A percentile compares a stretch with the other conserved stretches of the same genome.
phyloP scores from a whole-genome alignment of 192 early-diverging fungal species.

The Coemansia umbellata region DNA sequence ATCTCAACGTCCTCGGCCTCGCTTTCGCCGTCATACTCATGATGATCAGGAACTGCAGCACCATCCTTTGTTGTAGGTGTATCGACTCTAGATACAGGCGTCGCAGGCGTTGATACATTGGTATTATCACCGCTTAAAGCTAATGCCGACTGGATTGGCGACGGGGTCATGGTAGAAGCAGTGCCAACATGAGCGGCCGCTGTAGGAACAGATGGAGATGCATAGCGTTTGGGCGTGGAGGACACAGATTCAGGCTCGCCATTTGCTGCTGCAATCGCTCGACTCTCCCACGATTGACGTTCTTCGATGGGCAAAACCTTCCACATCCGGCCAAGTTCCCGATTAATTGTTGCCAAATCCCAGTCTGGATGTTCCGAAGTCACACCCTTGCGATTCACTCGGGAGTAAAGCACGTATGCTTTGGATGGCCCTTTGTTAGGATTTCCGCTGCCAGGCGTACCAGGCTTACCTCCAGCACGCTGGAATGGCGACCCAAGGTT shows the following conservation, averaged over 20 bases:
- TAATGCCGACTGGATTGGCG: conserved; percentile 14
- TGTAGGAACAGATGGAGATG: conserved; percentile 4
- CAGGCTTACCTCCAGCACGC: conserved; percentile 9
- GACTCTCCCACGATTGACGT: conserved; percentile 38
- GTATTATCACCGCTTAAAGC: conserved; percentile 16
- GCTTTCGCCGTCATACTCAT: conserved; percentile 26
- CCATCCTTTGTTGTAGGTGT: conserved; percentile 30
- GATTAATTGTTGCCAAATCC: conserved; percentile 48
- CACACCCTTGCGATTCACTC: conserved; percentile 34
- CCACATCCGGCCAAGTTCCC: conserved; percentile 51
- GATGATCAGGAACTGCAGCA: neutral
- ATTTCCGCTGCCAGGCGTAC: conserved; percentile 11
- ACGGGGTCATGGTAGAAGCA: conserved; percentile 11
- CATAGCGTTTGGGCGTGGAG: conserved; percentile 16
- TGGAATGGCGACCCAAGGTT: neutral
- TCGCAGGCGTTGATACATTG: conserved; percentile 23
- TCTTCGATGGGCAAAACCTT: conserved; percentile 34
- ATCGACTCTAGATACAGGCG: conserved; percentile 22
- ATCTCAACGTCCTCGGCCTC: conserved; percentile 48
- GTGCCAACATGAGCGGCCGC: neutral
- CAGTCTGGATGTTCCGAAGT: conserved; percentile 37
- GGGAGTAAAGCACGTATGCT: conserved; percentile 47
- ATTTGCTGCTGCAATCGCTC: conserved; percentile 13
- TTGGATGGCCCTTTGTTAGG: conserved; percentile 51
- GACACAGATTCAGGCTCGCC: conserved; percentile 16